phyloP scores from a whole-genome alignment of 164 flowering plant genomes.

The Stephania yunnanensis region DNA sequence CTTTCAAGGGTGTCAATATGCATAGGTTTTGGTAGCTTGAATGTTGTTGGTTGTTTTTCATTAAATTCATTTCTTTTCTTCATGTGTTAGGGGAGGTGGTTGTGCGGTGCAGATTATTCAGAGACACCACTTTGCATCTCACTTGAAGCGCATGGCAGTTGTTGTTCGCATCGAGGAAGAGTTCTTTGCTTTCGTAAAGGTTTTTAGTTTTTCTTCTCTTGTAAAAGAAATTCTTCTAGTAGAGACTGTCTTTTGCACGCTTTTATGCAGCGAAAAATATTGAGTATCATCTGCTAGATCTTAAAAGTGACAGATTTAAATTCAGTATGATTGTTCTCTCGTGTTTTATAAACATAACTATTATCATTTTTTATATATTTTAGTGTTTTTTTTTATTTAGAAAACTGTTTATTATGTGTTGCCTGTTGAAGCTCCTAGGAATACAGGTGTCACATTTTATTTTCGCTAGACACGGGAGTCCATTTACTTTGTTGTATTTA shows the following conservation, averaged over 20 bases:
- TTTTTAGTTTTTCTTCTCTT: slow-evolving; percentile 12
- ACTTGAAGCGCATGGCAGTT: slow-evolving; percentile 94
- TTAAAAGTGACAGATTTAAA: not conserved
- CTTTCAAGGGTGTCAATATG: not conserved
- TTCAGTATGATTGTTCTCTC: not conserved
- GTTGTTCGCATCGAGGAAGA: slow-evolving; percentile 84
- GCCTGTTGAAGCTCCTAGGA: not conserved
- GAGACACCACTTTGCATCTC: slow-evolving; percentile 96
- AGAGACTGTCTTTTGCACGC: not conserved
- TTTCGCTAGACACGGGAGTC: not conserved
- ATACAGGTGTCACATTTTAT: too few species aligned
- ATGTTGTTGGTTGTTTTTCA: not conserved
- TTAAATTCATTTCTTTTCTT: not conserved
- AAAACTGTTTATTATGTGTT: not conserved
- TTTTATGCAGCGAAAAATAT: not conserved
- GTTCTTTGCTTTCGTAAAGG: slow-evolving; percentile 95
- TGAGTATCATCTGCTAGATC: not conserved
- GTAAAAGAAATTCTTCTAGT: not conserved
- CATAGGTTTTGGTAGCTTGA: not conserved
- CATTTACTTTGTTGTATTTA: not conserved
- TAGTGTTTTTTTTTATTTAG: not conserved
- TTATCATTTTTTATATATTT: not conserved
- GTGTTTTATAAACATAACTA: not conserved
- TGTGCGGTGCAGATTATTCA: slow-evolving; percentile 84
- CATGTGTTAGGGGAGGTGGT: slow-evolving; percentile 59